A percentile compares a stretch with the other conserved stretches of the same genome.
Evolutionary conservation across 805 yeast genomes (phyloP).

Genomic region (Wickerhamomyces subpelliculosus): DNA sequence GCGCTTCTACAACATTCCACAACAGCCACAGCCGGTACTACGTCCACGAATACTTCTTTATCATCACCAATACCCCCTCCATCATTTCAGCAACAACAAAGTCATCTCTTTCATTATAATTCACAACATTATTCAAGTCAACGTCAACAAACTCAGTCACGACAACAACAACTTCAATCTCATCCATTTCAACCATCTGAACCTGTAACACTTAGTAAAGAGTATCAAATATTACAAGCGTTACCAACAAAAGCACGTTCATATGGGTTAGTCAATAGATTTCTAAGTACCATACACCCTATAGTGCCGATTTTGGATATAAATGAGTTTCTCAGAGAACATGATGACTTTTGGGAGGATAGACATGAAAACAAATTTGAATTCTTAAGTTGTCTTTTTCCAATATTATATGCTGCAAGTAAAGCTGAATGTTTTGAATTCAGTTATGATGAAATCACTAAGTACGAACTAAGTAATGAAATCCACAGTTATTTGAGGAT

Average conservation of each 20-base stretch:
- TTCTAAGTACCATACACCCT: slow-evolving; percentile 46
- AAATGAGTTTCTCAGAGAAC: slow-evolving; percentile 35
- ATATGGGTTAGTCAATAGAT: slow-evolving; percentile 40
- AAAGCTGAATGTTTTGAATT: slow-evolving; percentile 54
- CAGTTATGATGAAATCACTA: slow-evolving; percentile 31
- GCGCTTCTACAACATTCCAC: too few species aligned
- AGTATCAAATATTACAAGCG: slow-evolving; percentile 31
- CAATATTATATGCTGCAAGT: slow-evolving; percentile 51
- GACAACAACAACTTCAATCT: slow-evolving; percentile 12
- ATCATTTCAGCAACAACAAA: neutral
- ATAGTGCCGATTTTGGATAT: slow-evolving; percentile 47
- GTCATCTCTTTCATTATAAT: too few species aligned
- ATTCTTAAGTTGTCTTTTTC: slow-evolving; percentile 43
- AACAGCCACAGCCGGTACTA: too few species aligned
- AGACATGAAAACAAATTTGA: slow-evolving; percentile 27
- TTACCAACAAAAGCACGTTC: slow-evolving; percentile 41
- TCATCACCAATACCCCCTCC: neutral
- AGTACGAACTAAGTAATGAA: slow-evolving; percentile 30
- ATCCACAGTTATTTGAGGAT: slow-evolving; percentile 44
- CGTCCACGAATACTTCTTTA: neutral
- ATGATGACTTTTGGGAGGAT: slow-evolving; percentile 43
- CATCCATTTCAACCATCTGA: slow-evolving; percentile 7
- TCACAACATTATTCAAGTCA: neutral
- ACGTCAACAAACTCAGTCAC: slow-evolving; percentile 6
- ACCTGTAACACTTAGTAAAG: slow-evolving; percentile 19